Conservation (phyloP, 805 yeast species). For the Alloascoidea hylecoeti region DNA sequence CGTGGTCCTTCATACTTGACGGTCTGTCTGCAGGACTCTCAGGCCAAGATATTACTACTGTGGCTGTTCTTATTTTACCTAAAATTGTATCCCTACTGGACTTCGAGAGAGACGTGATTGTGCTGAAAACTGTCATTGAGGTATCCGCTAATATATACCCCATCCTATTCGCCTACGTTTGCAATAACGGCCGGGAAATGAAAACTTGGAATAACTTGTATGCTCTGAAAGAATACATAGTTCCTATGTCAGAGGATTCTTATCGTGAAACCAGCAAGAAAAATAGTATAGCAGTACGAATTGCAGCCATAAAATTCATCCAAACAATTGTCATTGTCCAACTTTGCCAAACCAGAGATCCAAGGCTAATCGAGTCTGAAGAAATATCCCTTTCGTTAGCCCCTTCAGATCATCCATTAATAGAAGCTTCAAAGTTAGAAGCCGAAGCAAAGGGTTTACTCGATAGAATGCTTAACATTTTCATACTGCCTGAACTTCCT, state of each 20-base stretch:
- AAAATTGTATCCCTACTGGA: background rate
- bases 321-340: slow-evolving; percentile 44
- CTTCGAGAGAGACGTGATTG: slow-evolving; percentile 8
- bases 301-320: slow-evolving; percentile 64
- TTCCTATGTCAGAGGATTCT: slow-evolving; percentile 38
- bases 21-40: background rate
- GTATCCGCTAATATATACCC: slow-evolving; percentile 31
- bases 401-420: slow-evolving; percentile 47
- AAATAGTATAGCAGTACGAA: slow-evolving; percentile 41
- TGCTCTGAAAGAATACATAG: slow-evolving; percentile 40
- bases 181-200: slow-evolving; percentile 22
- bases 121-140: slow-evolving; percentile 22
- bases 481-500: slow-evolving; percentile 41
- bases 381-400: slow-evolving; percentile 37
- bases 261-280: slow-evolving; percentile 30
- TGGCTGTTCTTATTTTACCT: background rate
- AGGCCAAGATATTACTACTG: background rate
- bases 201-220: slow-evolving; percentile 40
- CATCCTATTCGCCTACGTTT: slow-evolving; percentile 26
- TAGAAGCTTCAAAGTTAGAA: slow-evolving; percentile 39
- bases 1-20: background rate
- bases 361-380: slow-evolving; percentile 12
- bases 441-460: slow-evolving; percentile 60
- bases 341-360: slow-evolving; percentile 23
- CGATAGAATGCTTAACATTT: slow-evolving; percentile 43